Evolutionary conservation across 1,139 yeast genomes (phyloP).

Genomic region (Debaryomyces singareniensis): DNA sequence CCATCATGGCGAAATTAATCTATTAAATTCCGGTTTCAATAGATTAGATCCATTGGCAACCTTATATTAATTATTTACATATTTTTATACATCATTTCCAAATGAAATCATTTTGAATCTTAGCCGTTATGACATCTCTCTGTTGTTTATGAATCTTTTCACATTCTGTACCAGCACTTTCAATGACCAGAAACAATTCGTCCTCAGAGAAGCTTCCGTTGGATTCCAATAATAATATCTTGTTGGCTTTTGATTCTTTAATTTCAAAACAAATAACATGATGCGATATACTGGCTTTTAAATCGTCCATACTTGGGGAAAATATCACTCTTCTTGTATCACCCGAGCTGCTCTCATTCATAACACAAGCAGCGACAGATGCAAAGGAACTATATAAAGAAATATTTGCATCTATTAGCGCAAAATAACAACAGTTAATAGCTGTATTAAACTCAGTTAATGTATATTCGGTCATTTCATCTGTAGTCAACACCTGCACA

Average conservation of each 20-base stretch:
- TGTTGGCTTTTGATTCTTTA: constrained; percentile 42
- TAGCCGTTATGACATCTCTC: constrained; percentile 41
- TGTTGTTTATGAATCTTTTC: constrained; percentile 39
- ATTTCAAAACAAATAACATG: constrained; percentile 66
- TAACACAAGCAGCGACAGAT: constrained; percentile 43
- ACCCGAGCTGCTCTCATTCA: constrained; percentile 11
- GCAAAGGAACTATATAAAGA: constrained; percentile 59
- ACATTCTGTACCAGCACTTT: constrained; percentile 41
- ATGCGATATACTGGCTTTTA: constrained; percentile 44
- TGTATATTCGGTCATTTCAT: constrained; percentile 22
- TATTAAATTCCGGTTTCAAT: constrained; percentile 14
- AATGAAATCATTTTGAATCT: constrained; percentile 47
- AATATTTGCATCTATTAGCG: constrained; percentile 74
- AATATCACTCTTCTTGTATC: constrained; percentile 22
- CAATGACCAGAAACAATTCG: constrained; percentile 44
- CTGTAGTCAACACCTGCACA: constrained; percentile 69
- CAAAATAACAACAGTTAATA: constrained; percentile 65
- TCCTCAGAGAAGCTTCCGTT: constrained; percentile 60
- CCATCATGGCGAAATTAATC: constrained; percentile 33
- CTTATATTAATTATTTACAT: constrained; percentile 23
- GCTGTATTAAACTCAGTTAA: constrained; percentile 62
- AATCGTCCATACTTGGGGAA: constrained; percentile 35
- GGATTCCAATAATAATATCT: constrained; percentile 63
- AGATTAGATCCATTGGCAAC: constrained; percentile 43
- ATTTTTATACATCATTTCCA: constrained; percentile 34